Base-by-base conservation (phyloP, 495 filamentous ascomycete genomes). In the Corynascus novoguineensis region DNA sequence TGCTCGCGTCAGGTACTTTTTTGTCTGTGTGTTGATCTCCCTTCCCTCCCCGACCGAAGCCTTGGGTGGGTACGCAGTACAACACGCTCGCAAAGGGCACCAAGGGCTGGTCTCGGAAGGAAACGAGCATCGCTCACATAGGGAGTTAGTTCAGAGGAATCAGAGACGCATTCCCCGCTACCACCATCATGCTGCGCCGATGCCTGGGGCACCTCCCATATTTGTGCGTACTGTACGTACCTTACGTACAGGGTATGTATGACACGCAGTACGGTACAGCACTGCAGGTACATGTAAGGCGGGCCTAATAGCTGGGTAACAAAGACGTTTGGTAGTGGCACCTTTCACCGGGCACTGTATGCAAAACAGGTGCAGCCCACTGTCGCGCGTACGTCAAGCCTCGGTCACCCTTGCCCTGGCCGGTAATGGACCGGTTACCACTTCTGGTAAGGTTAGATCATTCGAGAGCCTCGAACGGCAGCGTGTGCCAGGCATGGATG, bases 401-500 rank as follows among this genome's bases (percentile, higher is more conserved):
- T 17, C 3, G 19, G 24, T 25, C 41, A 45, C 7, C 19, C 31
- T 22, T 4, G 8, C 46, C 46, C n/a, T 6, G 44, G 34, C 8
- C 47, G 28, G 29, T 35, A 34, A 34, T 12, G 35, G 19, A 22
- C 17, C 29, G 7, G 24, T 32, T 29, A 31, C n/a, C 17, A 37
- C n/a, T n/a, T n/a, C n/a, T n/a, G n/a, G 19, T 50, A 27, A 32
- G 21, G 15, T 31, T 21, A 51, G 27, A 27, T 45, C 25, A 19
- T 21, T 51, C 50, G 24, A 32, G 4, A 55, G 24, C 27, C 28
- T 56, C 45, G 57, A 51, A 58, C 51, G 53, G 50, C 29, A 56
- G 55, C 49, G 45, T 35, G 52, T 37, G 37, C 53, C 52, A 53
- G 41, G 51, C 50, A 59, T 60, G 57, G 53, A 53, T 58, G 50